Evolutionary conservation across 2,329 filamentous ascomycete species (phyloP), one percentile per base, ranked within the genome.

Genomic region (Aspergillus latus): DNA sequence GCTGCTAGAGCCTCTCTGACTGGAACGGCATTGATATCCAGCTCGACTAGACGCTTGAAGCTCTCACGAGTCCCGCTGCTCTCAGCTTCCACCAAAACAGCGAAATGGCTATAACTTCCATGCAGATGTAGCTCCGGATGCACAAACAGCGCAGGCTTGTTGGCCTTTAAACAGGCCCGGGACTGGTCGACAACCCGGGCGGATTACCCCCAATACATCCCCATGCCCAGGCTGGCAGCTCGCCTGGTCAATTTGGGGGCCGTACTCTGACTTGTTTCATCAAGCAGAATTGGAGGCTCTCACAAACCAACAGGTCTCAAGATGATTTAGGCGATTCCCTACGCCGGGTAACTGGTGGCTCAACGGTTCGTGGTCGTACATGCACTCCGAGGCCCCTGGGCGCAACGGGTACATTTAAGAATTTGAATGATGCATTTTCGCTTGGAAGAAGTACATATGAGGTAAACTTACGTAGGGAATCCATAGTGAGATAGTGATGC

Each of bases 381-480:
- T 10, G 34, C 52, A 54, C 36, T 54, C 34, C 9, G 49, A 21
- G 21, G 45, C 52, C 10, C 39, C 45, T 54, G 45, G 26, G 28
- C 52, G 21, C 52, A 54, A 11, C 52, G 52, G 29, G 45, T 49
- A 36, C 52, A 54, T 36, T 49, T 54, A 1, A 45, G 52, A 10
- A 54, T 5, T n/a, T 49, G 52, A 16, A 54, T 36, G 9, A 54
- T 45, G 29, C 52, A 54, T 39, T 54, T 54, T 8, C 52, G 37
- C 44, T 54, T 54, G 4, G 52, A 43, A 8, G 28, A 2, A 10
- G 52, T 54, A 29, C 52, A 54, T 9, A 43, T 49, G 4, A 29
- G 44, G 29, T 45, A 54, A 11, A 45, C 52, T 54, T 54, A 29
- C 52, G 52, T 13, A 54, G 37, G 15, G 30, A 42, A 7, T 45